Evolutionary conservation across 805 yeast genomes (phyloP), one percentile per base, ranked within the genome.

Genomic region (Jamesozyma hellenica): DNA sequence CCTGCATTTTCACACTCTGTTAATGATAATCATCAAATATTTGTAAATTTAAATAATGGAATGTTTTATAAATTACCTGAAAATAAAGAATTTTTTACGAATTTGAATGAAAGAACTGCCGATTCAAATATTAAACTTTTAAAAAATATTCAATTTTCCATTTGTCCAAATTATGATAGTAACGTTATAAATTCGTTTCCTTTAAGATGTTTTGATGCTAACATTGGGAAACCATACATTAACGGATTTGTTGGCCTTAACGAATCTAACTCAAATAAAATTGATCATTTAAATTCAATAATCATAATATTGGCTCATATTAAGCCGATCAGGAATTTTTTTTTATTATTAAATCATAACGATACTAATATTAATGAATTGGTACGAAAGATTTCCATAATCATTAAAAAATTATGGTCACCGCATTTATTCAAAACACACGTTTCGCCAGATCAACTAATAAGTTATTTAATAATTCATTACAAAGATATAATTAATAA

Each of bases 241-340:
- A 79, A 79, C 2, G 92, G 94, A 0, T 78, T 66, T 48, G 64
- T 82, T 26, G 87, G 90, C 0, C 47, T 83, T 40, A 79, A 73
- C 53, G 74, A 75, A 47, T 39, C 38, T 13, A 28, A 40, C 2
- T 61, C 71, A 32, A 64, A 67, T 29, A 55, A 55, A 8, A 74
- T 70, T 44, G 79, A 72, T 42, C 75, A 77, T 50, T 56, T 76
- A 27, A 80, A 77, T 47, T 82, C 73, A 1, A 52, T 79, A 0
- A 42, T 82, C 10, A 81, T 76, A 43, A 51, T 70, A 11, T 34
- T 83, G 6, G 56, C 75, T 1, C 94, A 82, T 55, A 58, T 77
- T 0, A 43, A 56, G 1, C 63, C 68, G 1, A 43, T 83, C 1
- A 56, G 88, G 40, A 70, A 74, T 49, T 66, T 49, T 38, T 58